These are phyloP conservation scores for Pythium oligandrum DNA, from an alignment of 352 stramenopile species.

Conservation along the genomic window DNA sequence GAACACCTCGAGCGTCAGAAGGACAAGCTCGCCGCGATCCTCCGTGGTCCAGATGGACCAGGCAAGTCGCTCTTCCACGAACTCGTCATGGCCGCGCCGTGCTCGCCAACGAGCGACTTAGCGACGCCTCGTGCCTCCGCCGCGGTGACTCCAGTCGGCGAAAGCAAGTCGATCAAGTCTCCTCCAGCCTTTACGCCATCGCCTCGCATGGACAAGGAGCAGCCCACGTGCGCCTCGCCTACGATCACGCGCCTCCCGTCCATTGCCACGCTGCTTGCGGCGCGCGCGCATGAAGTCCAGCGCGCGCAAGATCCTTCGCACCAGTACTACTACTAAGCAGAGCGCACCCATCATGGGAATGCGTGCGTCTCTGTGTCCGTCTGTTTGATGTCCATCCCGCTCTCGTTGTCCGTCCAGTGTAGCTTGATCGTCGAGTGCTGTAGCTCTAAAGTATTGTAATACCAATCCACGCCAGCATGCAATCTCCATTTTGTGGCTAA, in stretches of 20 bases:
- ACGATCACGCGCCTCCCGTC: constrained; percentile 41
- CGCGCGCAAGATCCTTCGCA: constrained; percentile 6
- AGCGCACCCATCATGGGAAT: not conserved
- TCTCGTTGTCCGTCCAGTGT: too few species aligned
- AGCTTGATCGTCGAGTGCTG: too few species aligned
- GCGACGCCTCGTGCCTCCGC: constrained; percentile 22
- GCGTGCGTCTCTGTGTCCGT: too few species aligned
- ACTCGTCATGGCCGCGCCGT: constrained; percentile 52
- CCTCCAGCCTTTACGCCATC: constrained; percentile 10
- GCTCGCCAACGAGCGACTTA: constrained; percentile 45
- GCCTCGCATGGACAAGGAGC: constrained; percentile 8
- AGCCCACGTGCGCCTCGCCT: constrained; percentile 20
- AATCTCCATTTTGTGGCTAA: too few species aligned
- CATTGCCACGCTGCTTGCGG: constrained; percentile 48
- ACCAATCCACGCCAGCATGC: too few species aligned
- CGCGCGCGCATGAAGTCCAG: constrained; percentile 8
- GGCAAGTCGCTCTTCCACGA: constrained; percentile 52
- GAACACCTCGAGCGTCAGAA: constrained; percentile 72
- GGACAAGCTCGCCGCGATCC: constrained; percentile 64
- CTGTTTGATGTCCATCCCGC: too few species aligned
- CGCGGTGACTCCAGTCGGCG: constrained; percentile 2
- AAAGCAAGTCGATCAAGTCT: not conserved
- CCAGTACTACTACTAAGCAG: constrained; percentile 16
- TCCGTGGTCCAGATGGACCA: constrained; percentile 44
- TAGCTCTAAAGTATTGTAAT: too few species aligned